phyloP scores from a whole-genome alignment of 23 red algal genomes.

The Gracilaria domingensis region DNA sequence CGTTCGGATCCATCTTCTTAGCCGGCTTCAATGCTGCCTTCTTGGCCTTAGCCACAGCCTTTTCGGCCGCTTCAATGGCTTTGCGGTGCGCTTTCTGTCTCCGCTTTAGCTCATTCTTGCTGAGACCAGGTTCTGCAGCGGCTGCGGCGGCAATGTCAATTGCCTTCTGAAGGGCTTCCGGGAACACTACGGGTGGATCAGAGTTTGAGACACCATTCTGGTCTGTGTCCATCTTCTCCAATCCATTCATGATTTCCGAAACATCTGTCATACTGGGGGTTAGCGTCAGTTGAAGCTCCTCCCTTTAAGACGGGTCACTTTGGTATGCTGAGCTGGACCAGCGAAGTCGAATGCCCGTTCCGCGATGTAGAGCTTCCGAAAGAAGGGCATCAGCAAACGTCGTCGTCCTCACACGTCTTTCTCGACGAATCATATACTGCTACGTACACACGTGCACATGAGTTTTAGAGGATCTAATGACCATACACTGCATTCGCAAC shows the following conservation, averaged over 20 bases:
- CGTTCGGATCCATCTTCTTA: conserved; percentile 46
- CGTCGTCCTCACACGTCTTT: not conserved
- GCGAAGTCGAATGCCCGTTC: not conserved
- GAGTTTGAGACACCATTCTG: not conserved
- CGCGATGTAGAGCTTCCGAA: no score
- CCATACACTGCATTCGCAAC: no score
- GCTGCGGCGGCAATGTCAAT: conserved; percentile 49
- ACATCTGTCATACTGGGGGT: not conserved
- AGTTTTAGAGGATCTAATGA: no score
- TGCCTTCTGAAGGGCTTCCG: conserved; percentile 25
- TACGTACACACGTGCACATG: not conserved
- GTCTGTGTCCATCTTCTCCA: conserved; percentile 24
- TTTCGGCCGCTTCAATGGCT: conserved; percentile 64
- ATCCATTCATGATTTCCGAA: conserved; percentile 6
- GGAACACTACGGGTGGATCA: not conserved
- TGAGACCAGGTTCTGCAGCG: conserved; percentile 46
- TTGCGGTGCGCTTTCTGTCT: conserved; percentile 82
- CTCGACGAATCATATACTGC: not conserved
- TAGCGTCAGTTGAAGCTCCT: not conserved
- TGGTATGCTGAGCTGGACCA: not conserved
- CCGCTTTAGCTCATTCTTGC: conserved; percentile 92
- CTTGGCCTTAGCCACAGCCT: conserved; percentile 55
- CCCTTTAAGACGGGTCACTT: no score
- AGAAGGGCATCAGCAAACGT: no score
- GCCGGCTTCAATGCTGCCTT: not conserved